A percentile compares a stretch with the other conserved stretches of the same genome.
Evolutionary conservation across 2,329 filamentous ascomycete species (phyloP).

Genomic region (Cryphonectria nitschkei): DNA sequence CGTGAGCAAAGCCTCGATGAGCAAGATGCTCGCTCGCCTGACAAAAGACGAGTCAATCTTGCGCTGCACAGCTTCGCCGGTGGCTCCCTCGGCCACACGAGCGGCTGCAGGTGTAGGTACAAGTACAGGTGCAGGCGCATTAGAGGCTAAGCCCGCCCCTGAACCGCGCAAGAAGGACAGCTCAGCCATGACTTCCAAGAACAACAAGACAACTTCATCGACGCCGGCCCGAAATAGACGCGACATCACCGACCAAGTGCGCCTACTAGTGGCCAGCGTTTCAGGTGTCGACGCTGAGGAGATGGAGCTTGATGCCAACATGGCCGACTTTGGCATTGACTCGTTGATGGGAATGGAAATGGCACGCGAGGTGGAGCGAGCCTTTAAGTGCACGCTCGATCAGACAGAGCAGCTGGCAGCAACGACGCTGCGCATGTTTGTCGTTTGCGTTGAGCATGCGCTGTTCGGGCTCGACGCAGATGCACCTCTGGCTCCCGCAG

Average conservation of each 20-base stretch:
- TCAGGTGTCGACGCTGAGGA: background rate
- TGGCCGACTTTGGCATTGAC: slow-evolving; percentile 52
- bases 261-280: background rate
- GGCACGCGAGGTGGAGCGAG: slow-evolving; percentile 43
- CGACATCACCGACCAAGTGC: background rate
- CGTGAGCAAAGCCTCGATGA: slow-evolving; percentile 36
- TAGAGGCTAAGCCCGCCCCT: too few species aligned
- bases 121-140: background rate
- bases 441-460: too few species aligned
- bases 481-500: too few species aligned
- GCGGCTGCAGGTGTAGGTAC: too few species aligned
- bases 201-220: background rate
- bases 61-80: background rate
- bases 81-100: too few species aligned
- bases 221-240: too few species aligned
- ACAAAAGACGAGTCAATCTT: slow-evolving; percentile 21
- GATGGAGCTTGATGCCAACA: slow-evolving; percentile 19
- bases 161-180: too few species aligned
- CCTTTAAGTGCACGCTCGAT: slow-evolving; percentile 38
- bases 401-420: too few species aligned
- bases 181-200: background rate
- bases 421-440: too few species aligned
- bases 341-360: slow-evolving; percentile 55
- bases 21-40: slow-evolving; percentile 35
- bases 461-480: too few species aligned